Conservation (phyloP, 2,329 filamentous ascomycete species). For the Aspergillus novofumigatus region DNA sequence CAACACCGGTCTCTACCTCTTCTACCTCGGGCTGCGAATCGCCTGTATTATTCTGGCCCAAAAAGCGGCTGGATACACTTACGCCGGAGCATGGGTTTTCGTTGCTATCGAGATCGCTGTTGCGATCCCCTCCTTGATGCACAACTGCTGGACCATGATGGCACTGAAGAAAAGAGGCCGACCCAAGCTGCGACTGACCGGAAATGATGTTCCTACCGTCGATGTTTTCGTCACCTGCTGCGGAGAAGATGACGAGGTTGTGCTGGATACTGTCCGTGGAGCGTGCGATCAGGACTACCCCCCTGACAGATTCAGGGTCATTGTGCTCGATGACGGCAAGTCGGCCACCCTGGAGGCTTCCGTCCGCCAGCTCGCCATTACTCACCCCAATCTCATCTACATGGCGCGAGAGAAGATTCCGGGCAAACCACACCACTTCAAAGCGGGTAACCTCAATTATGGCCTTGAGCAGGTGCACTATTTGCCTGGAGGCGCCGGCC, state of each 20-base stretch:
- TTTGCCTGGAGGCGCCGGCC: conserved; percentile 53
- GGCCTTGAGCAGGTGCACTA: conserved; percentile 49
- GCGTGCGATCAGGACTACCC: conserved; percentile 41
- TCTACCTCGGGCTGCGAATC: conserved; percentile 51
- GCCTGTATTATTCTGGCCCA: conserved; percentile 53
- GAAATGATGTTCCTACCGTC: conserved; percentile 35
- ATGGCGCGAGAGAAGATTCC: conserved; percentile 40
- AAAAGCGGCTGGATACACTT: conserved; percentile 36
- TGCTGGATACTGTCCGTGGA: conserved; percentile 39
- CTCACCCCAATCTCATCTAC: conserved; percentile 41
- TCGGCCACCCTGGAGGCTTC: conserved; percentile 31
- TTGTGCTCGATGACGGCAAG: conserved; percentile 40
- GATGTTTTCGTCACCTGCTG: conserved; percentile 45
- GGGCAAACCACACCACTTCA: conserved; percentile 50
- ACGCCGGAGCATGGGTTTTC: conserved; percentile 54
- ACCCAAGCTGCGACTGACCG: conserved; percentile 48
- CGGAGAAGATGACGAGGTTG: conserved; percentile 40
- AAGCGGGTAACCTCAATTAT: conserved; percentile 62
- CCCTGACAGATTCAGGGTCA: conserved; percentile 31
- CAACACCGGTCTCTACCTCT: conserved; percentile 33
- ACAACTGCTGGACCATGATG: conserved; percentile 57
- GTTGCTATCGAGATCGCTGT: conserved; percentile 53
- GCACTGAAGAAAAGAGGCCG: conserved; percentile 52
- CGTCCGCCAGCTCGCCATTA: conserved; percentile 30
- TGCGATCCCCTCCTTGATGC: conserved; percentile 53